Conservation (phyloP, 2,329 filamentous ascomycete genomes). For the Fusarium multiceps region DNA sequence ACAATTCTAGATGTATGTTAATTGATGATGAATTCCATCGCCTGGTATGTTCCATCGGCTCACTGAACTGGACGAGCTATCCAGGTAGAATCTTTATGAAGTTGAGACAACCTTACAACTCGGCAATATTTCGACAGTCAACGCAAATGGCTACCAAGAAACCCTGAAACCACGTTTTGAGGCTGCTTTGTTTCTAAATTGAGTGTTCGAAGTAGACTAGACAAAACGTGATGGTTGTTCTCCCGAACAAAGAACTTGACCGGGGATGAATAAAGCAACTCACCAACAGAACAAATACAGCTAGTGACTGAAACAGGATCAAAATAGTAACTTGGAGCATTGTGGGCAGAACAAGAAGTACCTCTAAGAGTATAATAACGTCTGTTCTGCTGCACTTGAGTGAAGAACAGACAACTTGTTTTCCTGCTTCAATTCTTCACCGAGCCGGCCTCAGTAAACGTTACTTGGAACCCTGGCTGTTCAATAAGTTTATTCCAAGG, state of each 20-base stretch:
- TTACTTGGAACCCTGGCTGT: conserved; percentile 14
- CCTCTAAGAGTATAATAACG: neutral
- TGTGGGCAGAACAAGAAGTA: neutral
- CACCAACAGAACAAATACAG: conserved; percentile 16
- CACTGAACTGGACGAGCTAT: neutral
- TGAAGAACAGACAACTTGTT: neutral
- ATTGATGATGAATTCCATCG: neutral
- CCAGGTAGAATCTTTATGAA: neutral
- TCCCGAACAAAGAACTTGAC: conserved; percentile 25
- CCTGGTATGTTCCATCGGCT: neutral
- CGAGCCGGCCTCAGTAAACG: conserved; percentile 20
- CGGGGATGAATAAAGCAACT: neutral
- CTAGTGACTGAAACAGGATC: conserved; percentile 23
- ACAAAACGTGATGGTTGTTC: neutral
- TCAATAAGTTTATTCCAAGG: conserved; percentile 5
- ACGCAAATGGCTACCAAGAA: neutral
- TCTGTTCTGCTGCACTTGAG: neutral
- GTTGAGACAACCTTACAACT: neutral
- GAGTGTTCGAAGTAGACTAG: neutral
- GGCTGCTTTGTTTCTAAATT: neutral
- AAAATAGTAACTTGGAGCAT: conserved; percentile 17
- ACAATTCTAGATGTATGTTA: neutral
- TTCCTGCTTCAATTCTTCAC: neutral
- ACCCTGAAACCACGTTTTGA: neutral
- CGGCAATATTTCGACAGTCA: neutral